Evolutionary conservation across 1,284 basidiomycete species (phyloP), one percentile per base, ranked within the genome.

Genomic region (Grifola frondosa): DNA sequence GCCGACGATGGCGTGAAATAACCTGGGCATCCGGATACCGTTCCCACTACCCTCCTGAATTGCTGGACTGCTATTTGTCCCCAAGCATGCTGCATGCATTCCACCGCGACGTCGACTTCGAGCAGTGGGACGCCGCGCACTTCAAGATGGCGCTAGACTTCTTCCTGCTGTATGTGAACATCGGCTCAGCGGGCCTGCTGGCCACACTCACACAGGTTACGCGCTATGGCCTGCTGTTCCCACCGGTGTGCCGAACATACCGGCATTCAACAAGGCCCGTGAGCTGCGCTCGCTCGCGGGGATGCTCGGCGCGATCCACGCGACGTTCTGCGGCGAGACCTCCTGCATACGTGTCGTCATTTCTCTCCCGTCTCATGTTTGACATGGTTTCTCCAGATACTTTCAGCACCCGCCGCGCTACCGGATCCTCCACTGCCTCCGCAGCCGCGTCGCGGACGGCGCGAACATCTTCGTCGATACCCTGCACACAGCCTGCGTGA

Each of bases 401-500:
- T 93, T 93, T 58, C 78, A 90, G 49, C 77, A 87, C 49, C 94
- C 94, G 2, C 94, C 94, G 0, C 82, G 91, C 24, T 95, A 90
- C 66, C 95, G 97, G 64, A 81, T 95, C 55, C 74, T 98, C 0
- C 95, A 97, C 62, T 94, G 87, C 59, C 72, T 98, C 16, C 78
- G 82, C 36, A 94, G 94, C 63, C 78, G 81, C 24, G 84, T 95
- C n/a, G 46, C 67, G 4, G 96, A 96, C 7, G 96, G 96, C 6
- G 73, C 74, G 5, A 97, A 93, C 0, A 78, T 91, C 62, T 97
- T 98, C 64, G 88, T 92, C 22, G 96, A 99, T 60, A 80, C 83
- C 2, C 74, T 91, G 45, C 67, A 80, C 20, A n/a, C n/a, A n/a
- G n/a, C n/a, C n/a, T n/a, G n/a, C n/a, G n/a, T n/a, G n/a, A n/a